Evolutionary conservation across 108 stramenopile species (phyloP).

Genomic region (Nitzschia inconspicua): DNA sequence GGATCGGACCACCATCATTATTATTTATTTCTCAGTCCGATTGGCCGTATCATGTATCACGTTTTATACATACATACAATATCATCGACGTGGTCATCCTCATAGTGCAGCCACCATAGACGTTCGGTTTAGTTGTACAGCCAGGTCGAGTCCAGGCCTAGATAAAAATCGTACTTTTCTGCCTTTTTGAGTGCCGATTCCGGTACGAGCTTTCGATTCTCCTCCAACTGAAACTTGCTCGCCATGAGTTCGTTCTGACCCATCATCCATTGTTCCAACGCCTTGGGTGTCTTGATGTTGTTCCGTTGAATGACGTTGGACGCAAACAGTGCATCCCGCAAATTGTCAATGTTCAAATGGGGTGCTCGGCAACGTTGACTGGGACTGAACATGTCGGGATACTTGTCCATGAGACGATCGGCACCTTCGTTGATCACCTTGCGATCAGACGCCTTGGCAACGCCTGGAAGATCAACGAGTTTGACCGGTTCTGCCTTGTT

Average conservation of each 20-base stretch:
- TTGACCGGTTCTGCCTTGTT: conserved; percentile 87
- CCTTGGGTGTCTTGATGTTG: conserved; percentile 39
- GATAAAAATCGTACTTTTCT: conserved; percentile 55
- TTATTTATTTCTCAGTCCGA: too few relatives aligned
- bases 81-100: too few relatives aligned
- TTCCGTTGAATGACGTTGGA: conserved; percentile 57
- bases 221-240: conserved; percentile 13
- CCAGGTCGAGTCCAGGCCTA: conserved; percentile 78
- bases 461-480: conserved; percentile 74
- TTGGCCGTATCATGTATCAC: too few relatives aligned
- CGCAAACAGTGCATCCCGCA: conserved; percentile 83
- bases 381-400: conserved; percentile 81
- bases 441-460: conserved; percentile 45
- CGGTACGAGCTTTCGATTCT: conserved; percentile 15
- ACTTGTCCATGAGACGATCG: conserved; percentile 37
- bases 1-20: too few relatives aligned
- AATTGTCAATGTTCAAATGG: conserved; percentile 83
- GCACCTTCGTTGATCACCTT: conserved; percentile 64
- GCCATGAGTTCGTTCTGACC: conserved; percentile 49
- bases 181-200: conserved; percentile 69
- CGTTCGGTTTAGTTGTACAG: conserved; percentile 59
- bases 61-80: too few relatives aligned
- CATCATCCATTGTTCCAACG: conserved; percentile 53
- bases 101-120: too few relatives aligned
- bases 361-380: conserved; percentile 75